These are phyloP conservation scores for Halenospora varia DNA, from an alignment of 495 filamentous ascomycete genomes.

Conservation along the genomic window DNA sequence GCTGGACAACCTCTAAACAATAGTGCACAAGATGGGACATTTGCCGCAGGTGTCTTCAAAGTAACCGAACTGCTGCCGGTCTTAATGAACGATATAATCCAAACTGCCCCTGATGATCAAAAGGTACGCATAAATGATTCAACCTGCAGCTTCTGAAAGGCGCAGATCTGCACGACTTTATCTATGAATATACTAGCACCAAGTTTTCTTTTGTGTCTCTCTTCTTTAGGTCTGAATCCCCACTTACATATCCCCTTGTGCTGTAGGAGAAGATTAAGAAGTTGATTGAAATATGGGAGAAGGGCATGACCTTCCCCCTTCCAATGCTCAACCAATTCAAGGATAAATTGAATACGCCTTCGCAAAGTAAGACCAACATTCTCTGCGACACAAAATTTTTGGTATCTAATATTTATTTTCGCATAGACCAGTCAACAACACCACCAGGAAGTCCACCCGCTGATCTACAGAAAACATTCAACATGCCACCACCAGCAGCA, in stretches of 20 bases:
- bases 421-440: constrained; percentile 61
- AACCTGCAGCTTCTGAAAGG: not conserved
- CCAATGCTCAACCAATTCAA: constrained; percentile 82
- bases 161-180: not conserved
- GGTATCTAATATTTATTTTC: constrained; percentile 34
- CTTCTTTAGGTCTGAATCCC: constrained; percentile 11
- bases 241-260: constrained; percentile 33
- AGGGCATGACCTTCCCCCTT: constrained; percentile 83
- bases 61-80: constrained; percentile 90
- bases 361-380: constrained; percentile 29
- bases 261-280: constrained; percentile 93
- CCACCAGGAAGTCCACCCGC: constrained; percentile 74
- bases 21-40: constrained; percentile 81
- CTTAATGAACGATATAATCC: constrained; percentile 93
- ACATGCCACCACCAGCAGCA: constrained; percentile 31
- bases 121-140: constrained; percentile 75
- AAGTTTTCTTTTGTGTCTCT: too few species aligned
- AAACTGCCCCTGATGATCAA: constrained; percentile 87
- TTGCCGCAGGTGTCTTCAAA: constrained; percentile 91
- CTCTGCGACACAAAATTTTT: constrained; percentile 3
- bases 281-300: constrained; percentile 97
- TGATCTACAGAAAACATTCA: constrained; percentile 41
- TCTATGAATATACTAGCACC: too few species aligned
- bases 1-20: constrained; percentile 75
- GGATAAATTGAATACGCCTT: constrained; percentile 65